Base-by-base conservation (phyloP, 495 filamentous ascomycete species). In the Evernia prunastri region DNA sequence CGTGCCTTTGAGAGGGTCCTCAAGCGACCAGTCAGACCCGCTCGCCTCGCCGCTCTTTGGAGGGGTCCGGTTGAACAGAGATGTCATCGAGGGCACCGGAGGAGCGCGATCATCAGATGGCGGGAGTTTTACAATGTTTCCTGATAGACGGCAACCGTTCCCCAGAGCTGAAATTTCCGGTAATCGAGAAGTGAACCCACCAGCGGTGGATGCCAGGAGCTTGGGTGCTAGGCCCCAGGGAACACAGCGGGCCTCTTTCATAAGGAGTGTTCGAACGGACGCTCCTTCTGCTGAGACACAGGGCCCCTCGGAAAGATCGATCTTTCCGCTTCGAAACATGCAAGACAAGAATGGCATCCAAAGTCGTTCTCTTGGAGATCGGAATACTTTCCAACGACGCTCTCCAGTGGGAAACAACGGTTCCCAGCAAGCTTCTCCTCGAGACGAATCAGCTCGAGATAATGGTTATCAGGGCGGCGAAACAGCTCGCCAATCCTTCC, bases 191-290 rank as follows among this genome's bases (percentile, higher is more conserved):
- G 15, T 13, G 13, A 45, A 20, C 2, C 51, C 33, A 33, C 2
- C 51, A 15, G 42, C 56, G 7, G 11, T 59, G 12, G 62, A 59
- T n/a, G 62, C 62, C 1, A 64, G 62, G 25, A 40, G 33, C 15
- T 56, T 59, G n/a, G 62, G 39, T 63, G 40, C 40, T 7, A 49
- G 31, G 25, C 61, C 61, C 47, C 29, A 37, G 15, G 45, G 23
- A 36, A 20, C 45, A 36, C 29, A 49, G 15, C 11, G 37, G 2
- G 2, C 60, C 33, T 27, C 13, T 37, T 23, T 51, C 9, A 42
- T 51, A 4, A 62, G 47, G 33, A 56, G 1, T 3, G 35, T 56
- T 13, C 37, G 20, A 10, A 12, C 0, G 1, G 39, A 9, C n/a
- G 0, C 4, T 36, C 8, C n/a, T 25, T 9, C 23, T 18, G 35